Conservation (phyloP, 345 rosid genomes). For the Eucalyptus cladocalyx region DNA sequence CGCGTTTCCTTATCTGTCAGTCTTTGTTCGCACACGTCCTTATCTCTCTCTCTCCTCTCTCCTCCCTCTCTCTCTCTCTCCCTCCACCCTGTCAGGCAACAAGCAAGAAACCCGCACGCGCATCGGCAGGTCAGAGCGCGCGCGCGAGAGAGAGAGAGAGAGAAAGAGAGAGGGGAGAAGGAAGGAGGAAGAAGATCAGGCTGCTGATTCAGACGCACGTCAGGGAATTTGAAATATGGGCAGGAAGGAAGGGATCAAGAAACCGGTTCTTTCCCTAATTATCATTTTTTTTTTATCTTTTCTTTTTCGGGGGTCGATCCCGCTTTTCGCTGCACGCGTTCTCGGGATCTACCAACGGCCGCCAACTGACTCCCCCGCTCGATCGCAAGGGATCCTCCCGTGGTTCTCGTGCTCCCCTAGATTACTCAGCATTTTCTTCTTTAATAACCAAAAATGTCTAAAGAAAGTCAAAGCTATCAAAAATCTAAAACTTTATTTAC, state of each 20-base stretch:
- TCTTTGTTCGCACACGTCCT: background rate
- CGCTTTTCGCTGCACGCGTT: background rate
- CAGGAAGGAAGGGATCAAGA: background rate
- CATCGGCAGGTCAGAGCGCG: background rate
- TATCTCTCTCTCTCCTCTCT: background rate
- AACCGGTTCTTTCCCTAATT: background rate
- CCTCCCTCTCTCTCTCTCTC: background rate
- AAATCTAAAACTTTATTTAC: too few species aligned
- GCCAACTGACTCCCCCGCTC: background rate
- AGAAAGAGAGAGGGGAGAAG: background rate
- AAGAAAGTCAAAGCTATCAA: too few species aligned
- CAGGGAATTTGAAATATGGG: background rate
- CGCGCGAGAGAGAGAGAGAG: background rate
- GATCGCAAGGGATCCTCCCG: background rate
- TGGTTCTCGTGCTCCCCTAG: background rate
- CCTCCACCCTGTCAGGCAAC: background rate
- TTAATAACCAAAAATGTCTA: background rate
- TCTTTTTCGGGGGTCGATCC: background rate
- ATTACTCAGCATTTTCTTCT: background rate
- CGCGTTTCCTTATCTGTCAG: background rate
- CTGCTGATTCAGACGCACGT: background rate
- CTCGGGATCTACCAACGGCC: background rate
- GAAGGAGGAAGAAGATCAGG: background rate
- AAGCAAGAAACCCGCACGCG: background rate
- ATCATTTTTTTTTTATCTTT: background rate